Percentiles rank a stretch among this genome's conserved stretches.
Conservation (phyloP, 805 yeast species). For the Candida khao-thaluensis region DNA sequence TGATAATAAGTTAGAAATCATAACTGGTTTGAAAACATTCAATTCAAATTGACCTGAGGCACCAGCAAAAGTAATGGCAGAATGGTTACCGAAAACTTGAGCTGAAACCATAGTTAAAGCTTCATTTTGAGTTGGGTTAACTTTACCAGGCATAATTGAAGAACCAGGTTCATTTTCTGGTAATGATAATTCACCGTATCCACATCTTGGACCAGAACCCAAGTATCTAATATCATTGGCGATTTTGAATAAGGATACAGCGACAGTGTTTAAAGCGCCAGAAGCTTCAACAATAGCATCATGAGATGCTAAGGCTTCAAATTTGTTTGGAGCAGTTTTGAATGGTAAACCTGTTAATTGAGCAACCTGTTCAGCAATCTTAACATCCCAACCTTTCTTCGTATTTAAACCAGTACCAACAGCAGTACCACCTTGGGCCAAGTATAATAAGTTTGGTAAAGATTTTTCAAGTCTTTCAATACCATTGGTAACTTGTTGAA, state of each 20-base stretch:
- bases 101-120: slow-evolving; percentile 98
- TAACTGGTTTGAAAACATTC: slow-evolving; percentile 95
- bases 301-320: slow-evolving; percentile 98
- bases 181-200: slow-evolving; percentile 90
- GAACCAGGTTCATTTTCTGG: slow-evolving; percentile 99
- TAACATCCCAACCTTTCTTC: slow-evolving; percentile 80
- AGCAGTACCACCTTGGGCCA: slow-evolving; percentile 99
- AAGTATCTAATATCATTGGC: slow-evolving; percentile 98
- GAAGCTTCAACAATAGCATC: slow-evolving; percentile 98
- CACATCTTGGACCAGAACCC: slow-evolving; percentile 99
- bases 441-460: slow-evolving; percentile 70
- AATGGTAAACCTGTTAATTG: slow-evolving; percentile 85
- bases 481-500: slow-evolving; percentile 88
- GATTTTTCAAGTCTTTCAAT: slow-evolving; percentile 78
- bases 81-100: slow-evolving; percentile 96
- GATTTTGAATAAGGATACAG: slow-evolving; percentile 89
- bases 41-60: slow-evolving; percentile 99
- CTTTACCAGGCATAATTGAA: slow-evolving; percentile 99
- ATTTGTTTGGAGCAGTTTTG: slow-evolving; percentile 96
- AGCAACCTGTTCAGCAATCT: slow-evolving; percentile 83
- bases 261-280: slow-evolving; percentile 95
- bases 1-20: slow-evolving; percentile 86
- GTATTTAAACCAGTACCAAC: slow-evolving; percentile 99
- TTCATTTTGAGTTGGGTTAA: slow-evolving; percentile 98
- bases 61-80: slow-evolving; percentile 95